These are phyloP conservation scores for Colletotrichum trifolii DNA, from an alignment of 2,329 filamentous ascomycete species.

Conservation along the genomic window DNA sequence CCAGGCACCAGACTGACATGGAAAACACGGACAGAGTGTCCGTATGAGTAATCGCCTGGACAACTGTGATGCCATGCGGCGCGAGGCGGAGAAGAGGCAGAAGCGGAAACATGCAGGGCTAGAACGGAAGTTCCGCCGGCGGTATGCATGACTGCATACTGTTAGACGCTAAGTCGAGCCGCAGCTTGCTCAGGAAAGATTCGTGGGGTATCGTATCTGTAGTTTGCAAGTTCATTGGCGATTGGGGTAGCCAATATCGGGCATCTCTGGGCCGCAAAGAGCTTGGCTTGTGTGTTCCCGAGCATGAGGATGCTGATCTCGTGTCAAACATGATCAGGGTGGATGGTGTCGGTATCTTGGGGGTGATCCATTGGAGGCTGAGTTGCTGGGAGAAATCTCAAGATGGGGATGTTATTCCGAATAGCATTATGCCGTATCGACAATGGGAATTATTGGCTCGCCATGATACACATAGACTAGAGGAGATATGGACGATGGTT, in stretches of 20 bases:
- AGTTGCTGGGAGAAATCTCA: neutral
- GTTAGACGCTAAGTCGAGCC: constrained; percentile 9
- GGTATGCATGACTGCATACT: neutral
- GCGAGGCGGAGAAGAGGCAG: neutral
- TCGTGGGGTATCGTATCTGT: no score
- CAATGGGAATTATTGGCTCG: neutral
- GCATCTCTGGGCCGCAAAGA: neutral
- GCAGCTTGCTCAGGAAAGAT: constrained; percentile 27
- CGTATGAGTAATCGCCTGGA: no score
- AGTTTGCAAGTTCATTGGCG: no score
- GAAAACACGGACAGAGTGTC: neutral
- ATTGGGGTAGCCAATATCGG: constrained; percentile 10
- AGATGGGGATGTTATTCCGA: constrained; percentile 1
- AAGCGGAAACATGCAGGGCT: neutral
- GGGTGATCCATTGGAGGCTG: neutral
- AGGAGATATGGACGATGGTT: neutral
- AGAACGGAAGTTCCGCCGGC: neutral
- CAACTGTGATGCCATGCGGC: no score
- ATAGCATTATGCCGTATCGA: constrained; percentile 5
- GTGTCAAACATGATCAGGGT: neutral
- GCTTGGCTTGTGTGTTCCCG: neutral
- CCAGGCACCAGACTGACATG: no score
- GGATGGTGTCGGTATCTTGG: neutral
- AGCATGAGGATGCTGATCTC: constrained; percentile 11
- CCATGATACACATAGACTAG: neutral